phyloP scores from a whole-genome alignment of 352 stramenopile species.

The Saprolegnia parasitica region DNA sequence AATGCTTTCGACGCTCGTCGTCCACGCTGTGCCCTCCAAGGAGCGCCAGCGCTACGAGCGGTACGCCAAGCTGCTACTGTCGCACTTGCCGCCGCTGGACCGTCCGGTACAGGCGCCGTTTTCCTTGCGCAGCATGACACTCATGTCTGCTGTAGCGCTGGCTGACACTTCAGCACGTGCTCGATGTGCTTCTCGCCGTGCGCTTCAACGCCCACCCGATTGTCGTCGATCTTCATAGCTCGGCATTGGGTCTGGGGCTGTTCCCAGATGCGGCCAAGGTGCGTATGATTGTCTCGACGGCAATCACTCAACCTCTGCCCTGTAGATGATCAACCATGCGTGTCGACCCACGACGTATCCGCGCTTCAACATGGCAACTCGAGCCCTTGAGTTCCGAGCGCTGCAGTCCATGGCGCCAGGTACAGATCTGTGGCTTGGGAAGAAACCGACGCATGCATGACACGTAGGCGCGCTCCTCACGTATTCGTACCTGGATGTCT shows the following conservation, averaged over 20 bases:
- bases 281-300: not conserved
- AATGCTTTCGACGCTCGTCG: not conserved
- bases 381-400: constrained; percentile 13
- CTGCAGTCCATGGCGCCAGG: constrained; percentile 1
- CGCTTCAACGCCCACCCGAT: constrained; percentile 26
- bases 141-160: not conserved
- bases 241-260: constrained; percentile 8
- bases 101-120: not conserved
- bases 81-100: not conserved
- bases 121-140: no score
- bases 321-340: constrained; percentile 27
- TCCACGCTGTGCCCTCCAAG: not conserved
- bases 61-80: not conserved
- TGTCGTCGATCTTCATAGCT: constrained; percentile 4
- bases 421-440: not conserved
- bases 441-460: not conserved
- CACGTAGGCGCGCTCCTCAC: not conserved
- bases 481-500: constrained; percentile 23
- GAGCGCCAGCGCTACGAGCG: not conserved
- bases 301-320: not conserved
- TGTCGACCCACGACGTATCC: constrained; percentile 23
- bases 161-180: constrained; percentile 1
- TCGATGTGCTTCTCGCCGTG: not conserved
- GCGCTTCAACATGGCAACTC: not conserved
- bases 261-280: constrained; percentile 28